These are phyloP conservation scores for Linnemannia schmuckeri DNA, from an alignment of 192 early-diverging fungal genomes.

Conservation along the genomic window DNA sequence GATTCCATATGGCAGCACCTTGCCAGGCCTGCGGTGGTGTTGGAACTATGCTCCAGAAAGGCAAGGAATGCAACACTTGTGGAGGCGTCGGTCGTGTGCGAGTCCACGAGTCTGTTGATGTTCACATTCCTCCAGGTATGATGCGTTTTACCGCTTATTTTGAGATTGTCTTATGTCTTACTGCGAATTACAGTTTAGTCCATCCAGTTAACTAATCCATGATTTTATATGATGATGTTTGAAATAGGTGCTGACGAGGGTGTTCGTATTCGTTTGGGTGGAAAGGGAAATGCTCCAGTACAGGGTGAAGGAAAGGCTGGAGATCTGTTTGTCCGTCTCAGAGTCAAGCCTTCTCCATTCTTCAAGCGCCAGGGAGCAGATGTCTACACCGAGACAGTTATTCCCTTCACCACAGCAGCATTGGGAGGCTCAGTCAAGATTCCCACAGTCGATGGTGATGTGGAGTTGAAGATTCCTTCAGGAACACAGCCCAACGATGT, in stretches of 20 bases:
- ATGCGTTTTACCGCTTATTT: background rate
- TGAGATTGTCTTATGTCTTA: background rate
- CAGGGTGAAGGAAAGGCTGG: constrained; percentile 80
- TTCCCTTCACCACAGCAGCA: constrained; percentile 90
- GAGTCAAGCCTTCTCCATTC: constrained; percentile 75
- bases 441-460: constrained; percentile 96
- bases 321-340: constrained; percentile 88
- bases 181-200: background rate
- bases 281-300: constrained; percentile 87
- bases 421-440: constrained; percentile 90
- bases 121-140: constrained; percentile 84
- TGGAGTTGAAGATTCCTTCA: constrained; percentile 87
- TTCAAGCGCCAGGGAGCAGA: constrained; percentile 90
- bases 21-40: constrained; percentile 90
- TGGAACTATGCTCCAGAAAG: constrained; percentile 76
- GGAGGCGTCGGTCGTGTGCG: constrained; percentile 85
- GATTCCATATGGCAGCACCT: constrained; percentile 90
- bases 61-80: constrained; percentile 82
- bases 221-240: background rate
- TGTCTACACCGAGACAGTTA: constrained; percentile 76
- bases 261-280: constrained; percentile 80
- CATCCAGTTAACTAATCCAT: background rate
- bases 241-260: constrained; percentile 80
- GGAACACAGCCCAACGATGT: constrained; percentile 94
- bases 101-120: constrained; percentile 75